Evolutionary conservation across 257 asterid species (phyloP).

Genomic region (Penstemon barbatus): DNA sequence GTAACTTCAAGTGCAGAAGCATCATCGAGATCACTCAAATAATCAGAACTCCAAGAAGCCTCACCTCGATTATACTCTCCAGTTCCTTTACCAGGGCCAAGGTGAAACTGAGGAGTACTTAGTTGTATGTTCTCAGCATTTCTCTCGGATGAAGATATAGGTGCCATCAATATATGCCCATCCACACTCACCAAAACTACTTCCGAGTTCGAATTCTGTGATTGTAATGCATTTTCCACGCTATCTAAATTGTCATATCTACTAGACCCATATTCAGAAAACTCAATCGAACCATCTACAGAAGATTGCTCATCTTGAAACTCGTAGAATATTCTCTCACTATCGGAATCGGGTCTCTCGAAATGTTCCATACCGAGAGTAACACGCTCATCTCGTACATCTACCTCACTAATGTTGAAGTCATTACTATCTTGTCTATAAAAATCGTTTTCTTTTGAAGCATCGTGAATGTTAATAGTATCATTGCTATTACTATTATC

Average conservation of each 20-base stretch:
- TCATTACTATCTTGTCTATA: constrained; percentile 40
- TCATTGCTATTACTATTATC: constrained; percentile 31
- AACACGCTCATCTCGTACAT: constrained; percentile 62
- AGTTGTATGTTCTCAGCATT: constrained; percentile 56
- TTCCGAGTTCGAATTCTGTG: constrained; percentile 64
- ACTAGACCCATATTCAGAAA: constrained; percentile 64
- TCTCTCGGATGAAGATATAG: constrained; percentile 66
- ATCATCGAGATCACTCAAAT: constrained; percentile 37
- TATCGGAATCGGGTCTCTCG: constrained; percentile 78
- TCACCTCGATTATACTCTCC: constrained; percentile 49
- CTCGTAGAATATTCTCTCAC: constrained; percentile 67
- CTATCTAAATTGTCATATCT: constrained; percentile 61
- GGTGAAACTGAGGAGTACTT: constrained; percentile 68
- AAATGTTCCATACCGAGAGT: constrained; percentile 65
- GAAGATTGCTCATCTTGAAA: constrained; percentile 76
- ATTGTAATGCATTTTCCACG: constrained; percentile 56
- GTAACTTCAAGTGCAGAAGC: constrained; percentile 32
- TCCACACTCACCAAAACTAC: constrained; percentile 92
- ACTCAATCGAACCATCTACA: constrained; percentile 59
- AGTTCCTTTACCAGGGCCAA: constrained; percentile 71
- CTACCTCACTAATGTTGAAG: constrained; percentile 40
- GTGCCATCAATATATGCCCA: constrained; percentile 87
- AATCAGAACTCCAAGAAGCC: constrained; percentile 50
- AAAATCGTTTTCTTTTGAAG: constrained; percentile 38
- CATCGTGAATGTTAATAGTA: constrained; percentile 30